Percentiles rank a stretch among this genome's conserved stretches.
Evolutionary conservation across 352 stramenopile species (phyloP).

Genomic region (Thalassiosira livingstoniorum): DNA sequence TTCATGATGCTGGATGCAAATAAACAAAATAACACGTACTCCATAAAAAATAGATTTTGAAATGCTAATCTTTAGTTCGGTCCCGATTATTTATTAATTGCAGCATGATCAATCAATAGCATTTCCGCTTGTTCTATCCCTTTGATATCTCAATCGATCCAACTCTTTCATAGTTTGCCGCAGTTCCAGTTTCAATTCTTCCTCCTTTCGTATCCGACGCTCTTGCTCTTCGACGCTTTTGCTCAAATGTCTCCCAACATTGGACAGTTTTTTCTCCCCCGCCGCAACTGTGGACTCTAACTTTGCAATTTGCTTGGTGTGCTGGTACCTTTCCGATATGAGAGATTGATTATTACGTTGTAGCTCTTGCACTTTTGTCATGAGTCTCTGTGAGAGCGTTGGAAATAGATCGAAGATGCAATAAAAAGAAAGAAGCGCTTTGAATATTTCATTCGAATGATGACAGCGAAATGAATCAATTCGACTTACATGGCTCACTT

Average conservation of each 20-base stretch:
- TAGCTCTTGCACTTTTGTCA: constrained; percentile 47
- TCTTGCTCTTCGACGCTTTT: constrained; percentile 41
- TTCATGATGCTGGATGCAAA: too few species aligned
- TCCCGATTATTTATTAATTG: neutral
- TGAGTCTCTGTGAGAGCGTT: constrained; percentile 19
- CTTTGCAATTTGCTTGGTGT: constrained; percentile 17
- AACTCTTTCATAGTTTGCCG: constrained; percentile 13
- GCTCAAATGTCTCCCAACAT: constrained; percentile 38
- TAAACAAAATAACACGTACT: too few species aligned
- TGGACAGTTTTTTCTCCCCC: constrained; percentile 31
- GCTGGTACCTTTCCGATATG: constrained; percentile 37
- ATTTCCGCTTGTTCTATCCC: constrained; percentile 1
- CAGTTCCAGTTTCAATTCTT: constrained; percentile 34
- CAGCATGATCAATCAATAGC: neutral
- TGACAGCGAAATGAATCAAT: neutral
- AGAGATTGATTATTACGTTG: constrained; percentile 27
- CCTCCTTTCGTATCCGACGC: constrained; percentile 24
- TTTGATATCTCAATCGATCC: constrained; percentile 24
- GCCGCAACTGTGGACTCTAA: constrained; percentile 23
- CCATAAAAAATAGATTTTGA: neutral
- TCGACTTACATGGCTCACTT: constrained; percentile 22
- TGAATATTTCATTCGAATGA: neutral
- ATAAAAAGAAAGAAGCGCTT: neutral
- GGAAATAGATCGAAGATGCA: neutral
- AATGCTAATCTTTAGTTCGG: neutral